Evolutionary conservation across 1,284 basidiomycete species (phyloP).

Genomic region (Cystobasidiaceae sp.): DNA sequence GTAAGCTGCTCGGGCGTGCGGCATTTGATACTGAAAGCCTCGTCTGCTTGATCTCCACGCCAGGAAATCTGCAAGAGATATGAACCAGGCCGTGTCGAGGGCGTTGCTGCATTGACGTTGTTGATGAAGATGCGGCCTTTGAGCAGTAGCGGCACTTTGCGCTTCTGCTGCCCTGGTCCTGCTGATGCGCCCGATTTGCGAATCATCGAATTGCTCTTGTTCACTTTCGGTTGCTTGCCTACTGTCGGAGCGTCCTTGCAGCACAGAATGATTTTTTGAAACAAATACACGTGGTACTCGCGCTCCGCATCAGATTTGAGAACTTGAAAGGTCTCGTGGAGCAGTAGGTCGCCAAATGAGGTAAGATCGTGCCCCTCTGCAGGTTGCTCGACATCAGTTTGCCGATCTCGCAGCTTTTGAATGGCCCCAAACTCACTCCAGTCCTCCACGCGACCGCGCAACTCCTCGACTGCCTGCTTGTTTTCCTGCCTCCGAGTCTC

Average conservation of each 20-base stretch:
- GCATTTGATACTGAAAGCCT: constrained; percentile 91
- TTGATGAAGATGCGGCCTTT: constrained; percentile 97
- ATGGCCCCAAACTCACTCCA: constrained; percentile 72
- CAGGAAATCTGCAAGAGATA: constrained; percentile 74
- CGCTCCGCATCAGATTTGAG: constrained; percentile 94
- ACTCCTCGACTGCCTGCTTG: constrained; percentile 75
- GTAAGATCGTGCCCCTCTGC: constrained; percentile 81
- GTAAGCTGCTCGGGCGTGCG: constrained; percentile 86
- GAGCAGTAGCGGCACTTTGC: constrained; percentile 57
- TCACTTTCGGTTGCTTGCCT: constrained; percentile 49
- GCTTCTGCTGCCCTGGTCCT: constrained; percentile 15
- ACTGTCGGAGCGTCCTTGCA: constrained; percentile 73
- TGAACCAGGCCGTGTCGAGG: constrained; percentile 46
- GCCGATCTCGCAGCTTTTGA: too few species aligned
- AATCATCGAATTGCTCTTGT: constrained; percentile 41
- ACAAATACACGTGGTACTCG: constrained; percentile 97
- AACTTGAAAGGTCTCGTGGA: constrained; percentile 92
- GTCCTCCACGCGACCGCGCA: constrained; percentile 88
- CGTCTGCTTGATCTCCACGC: constrained; percentile 67
- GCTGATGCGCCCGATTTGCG: constrained; percentile 53
- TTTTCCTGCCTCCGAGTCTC: constrained; percentile 79
- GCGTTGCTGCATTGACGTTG: constrained; percentile 78
- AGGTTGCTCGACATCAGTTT: neutral
- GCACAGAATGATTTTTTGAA: constrained; percentile 97
- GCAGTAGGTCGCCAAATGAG: constrained; percentile 85